phyloP scores from a whole-genome alignment of 2,329 filamentous ascomycete species.

The Grosmannia serpens region DNA sequence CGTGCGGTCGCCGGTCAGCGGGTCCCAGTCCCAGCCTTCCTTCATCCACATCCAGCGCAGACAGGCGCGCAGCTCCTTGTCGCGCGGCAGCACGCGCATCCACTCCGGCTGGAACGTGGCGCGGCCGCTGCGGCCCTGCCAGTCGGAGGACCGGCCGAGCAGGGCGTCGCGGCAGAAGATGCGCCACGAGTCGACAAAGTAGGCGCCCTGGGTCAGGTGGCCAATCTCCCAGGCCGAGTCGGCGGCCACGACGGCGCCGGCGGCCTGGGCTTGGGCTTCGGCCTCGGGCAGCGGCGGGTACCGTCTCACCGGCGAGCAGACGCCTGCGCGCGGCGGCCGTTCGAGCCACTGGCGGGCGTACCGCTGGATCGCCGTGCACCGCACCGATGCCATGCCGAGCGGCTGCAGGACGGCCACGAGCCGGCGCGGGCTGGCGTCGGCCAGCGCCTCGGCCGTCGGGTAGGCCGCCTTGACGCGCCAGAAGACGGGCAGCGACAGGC shows the following conservation, averaged over 20 bases:
- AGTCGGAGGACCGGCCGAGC: slow-evolving; percentile 52
- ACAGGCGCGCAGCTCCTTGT: slow-evolving; percentile 84
- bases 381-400: slow-evolving; percentile 58
- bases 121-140: slow-evolving; percentile 46
- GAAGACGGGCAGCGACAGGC: slow-evolving; percentile 64
- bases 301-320: slow-evolving; percentile 39
- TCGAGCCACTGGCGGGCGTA: slow-evolving; percentile 60
- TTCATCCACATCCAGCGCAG: slow-evolving; percentile 86
- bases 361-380: slow-evolving; percentile 55
- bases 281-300: slow-evolving; percentile 25
- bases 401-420: slow-evolving; percentile 53
- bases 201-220: slow-evolving; percentile 70
- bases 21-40: slow-evolving; percentile 76
- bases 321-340: slow-evolving; percentile 46
- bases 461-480: slow-evolving; percentile 56
- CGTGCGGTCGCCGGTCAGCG: slow-evolving; percentile 51
- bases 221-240: slow-evolving; percentile 66
- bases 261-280: slow-evolving; percentile 16
- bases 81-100: slow-evolving; percentile 71
- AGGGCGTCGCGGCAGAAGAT: slow-evolving; percentile 83
- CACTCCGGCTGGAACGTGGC: slow-evolving; percentile 69
- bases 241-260: slow-evolving; percentile 7
- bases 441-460: slow-evolving; percentile 53
- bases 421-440: slow-evolving; percentile 39
- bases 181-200: slow-evolving; percentile 81